Evolutionary conservation across 2,329 filamentous ascomycete species (phyloP), one percentile per base, ranked within the genome.

Genomic region (Alternaria arbusti): DNA sequence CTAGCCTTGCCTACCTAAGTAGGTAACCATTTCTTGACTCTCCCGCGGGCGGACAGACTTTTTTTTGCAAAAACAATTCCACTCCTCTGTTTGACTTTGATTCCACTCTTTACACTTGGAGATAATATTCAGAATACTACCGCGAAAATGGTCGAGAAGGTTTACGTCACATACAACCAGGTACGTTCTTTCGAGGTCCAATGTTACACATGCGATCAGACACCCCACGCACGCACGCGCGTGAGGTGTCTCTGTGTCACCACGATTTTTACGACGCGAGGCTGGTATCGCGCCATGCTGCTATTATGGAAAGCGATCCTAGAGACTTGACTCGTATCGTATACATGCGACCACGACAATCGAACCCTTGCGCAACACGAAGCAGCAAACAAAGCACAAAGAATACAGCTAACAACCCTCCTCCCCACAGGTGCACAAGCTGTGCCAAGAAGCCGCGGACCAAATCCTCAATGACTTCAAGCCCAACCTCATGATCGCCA

Each of bases 401-500:
- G 32, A 50, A 44, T 20, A 23, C 20, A 8, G 59, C 67, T 70
- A 52, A 71, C 65, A 30, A 36, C 51, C 32, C 26, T 5, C 52
- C 23, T 25, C 32, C 46, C 3, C 47, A 69, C 76, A 98, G 94
- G 91, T 99, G 78, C 96, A 99, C 89, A 97, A 97, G 84, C 89
- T 98, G 79, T 99, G 96, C 86, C 92, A 97, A 84, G 86, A 91
- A 78, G 89, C 93, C 17, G 96, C 94, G 43, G 86, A 89, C 68
- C 85, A 86, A 74, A 96, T 98, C 80, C 89, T 99, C 74, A 85
- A 90, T 79, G 89, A 92, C 15, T 94, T 97, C 86, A 87, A 93
- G 79, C 96, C 96, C 43, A 93, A 97, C 81, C 91, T 99, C 73
- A 97, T 99, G 87, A 97, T 99, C 81, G 96, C 96, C 79, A 98